Evolutionary conservation across 75 land plant genomes (phyloP).

Genomic region (Picea glauca): DNA sequence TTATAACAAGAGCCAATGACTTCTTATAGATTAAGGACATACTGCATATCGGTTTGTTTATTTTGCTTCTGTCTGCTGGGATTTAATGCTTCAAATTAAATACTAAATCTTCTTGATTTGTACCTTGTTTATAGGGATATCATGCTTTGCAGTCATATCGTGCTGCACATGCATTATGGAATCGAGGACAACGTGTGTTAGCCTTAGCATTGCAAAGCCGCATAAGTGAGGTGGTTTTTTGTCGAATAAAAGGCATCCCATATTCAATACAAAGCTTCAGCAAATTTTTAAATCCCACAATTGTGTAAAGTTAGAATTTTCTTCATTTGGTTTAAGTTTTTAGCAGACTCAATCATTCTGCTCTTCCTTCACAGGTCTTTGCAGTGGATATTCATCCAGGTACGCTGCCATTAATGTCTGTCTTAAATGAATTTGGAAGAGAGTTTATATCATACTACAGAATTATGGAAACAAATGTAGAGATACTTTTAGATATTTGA

Average conservation of each 20-base stretch:
- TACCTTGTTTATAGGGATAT: constrained; percentile 51
- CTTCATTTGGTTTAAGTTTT: neutral
- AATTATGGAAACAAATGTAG: too few species aligned
- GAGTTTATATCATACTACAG: neutral
- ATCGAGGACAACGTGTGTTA: constrained; percentile 55
- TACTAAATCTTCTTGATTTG: constrained; percentile 1
- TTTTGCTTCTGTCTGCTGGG: neutral
- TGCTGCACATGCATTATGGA: constrained; percentile 81
- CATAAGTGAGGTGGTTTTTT: constrained; percentile 75
- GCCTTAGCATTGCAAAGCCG: constrained; percentile 87
- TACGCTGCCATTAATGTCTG: constrained; percentile 14
- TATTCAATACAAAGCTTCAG: neutral
- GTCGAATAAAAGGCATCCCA: neutral
- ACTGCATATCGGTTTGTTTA: too few species aligned
- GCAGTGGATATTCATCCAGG: constrained; percentile 96
- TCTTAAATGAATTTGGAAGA: neutral
- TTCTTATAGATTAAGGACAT: too few species aligned
- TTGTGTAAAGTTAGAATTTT: neutral
- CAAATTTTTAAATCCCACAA: neutral
- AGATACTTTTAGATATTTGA: neutral
- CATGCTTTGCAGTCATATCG: constrained; percentile 87
- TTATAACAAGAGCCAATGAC: too few species aligned
- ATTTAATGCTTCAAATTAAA: neutral
- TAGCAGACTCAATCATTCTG: neutral
- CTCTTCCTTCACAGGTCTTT: constrained; percentile 55